These are phyloP conservation scores for Ulmus americana DNA, from an alignment of 331 rosid genomes.

Conservation along the genomic window DNA sequence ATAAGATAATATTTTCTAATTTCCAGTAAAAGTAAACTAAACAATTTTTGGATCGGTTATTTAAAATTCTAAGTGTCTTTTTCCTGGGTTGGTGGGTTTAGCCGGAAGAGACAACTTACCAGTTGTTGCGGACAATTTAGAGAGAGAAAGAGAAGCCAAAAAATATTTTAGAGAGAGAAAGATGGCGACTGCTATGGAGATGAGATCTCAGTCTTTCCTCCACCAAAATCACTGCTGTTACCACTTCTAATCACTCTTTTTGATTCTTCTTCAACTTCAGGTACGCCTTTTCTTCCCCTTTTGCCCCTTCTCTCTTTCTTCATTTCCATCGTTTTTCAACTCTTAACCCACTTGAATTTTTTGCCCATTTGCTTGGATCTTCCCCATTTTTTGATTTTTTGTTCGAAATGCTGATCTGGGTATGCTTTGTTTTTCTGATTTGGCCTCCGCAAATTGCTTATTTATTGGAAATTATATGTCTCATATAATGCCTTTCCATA, in stretches of 20 bases:
- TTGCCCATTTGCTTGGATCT: constrained; percentile 32
- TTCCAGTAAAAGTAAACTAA: no score
- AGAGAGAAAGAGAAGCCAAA: constrained; percentile 38
- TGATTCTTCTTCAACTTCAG: constrained; percentile 39
- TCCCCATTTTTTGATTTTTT: constrained; percentile 25
- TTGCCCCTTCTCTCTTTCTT: constrained; percentile 2
- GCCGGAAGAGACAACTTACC: constrained; percentile 90
- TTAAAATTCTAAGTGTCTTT: no score
- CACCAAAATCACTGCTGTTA: constrained; percentile 26
- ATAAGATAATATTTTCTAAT: no score
- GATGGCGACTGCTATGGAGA: constrained; percentile 42
- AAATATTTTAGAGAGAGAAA: constrained; percentile 26
- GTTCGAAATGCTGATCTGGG: constrained; percentile 33
- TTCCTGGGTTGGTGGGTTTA: constrained; percentile 51
- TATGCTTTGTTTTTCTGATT: constrained; percentile 25
- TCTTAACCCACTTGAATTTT: constrained; percentile 8
- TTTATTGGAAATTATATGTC: constrained; percentile 2
- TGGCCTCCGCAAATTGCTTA: background rate
- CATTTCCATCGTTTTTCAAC: background rate
- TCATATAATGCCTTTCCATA: constrained; percentile 1
- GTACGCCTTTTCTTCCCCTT: constrained; percentile 23
- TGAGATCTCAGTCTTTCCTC: constrained; percentile 60
- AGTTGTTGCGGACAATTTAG: constrained; percentile 73
- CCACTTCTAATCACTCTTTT: constrained; percentile 33
- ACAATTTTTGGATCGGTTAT: background rate